A percentile compares a stretch with the other conserved stretches of the same genome.
These are phyloP conservation scores for Trypanosoma grayi DNA, from an alignment of 208 protist species.

Conservation along the genomic window DNA sequence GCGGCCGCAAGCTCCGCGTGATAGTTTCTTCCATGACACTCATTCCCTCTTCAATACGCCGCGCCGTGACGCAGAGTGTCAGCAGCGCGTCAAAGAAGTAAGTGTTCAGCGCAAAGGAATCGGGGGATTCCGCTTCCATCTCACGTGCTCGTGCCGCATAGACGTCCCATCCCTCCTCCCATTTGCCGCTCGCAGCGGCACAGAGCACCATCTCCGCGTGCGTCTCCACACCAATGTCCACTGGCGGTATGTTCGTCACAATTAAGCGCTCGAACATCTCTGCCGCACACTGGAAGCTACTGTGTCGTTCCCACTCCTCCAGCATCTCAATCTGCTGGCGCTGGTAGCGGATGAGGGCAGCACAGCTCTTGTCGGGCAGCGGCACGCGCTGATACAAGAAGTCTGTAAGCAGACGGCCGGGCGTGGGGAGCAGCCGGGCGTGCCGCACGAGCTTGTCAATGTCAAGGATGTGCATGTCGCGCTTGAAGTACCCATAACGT, in stretches of 20 bases:
- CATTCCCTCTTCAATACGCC: slow-evolving; percentile 54
- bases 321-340: slow-evolving; percentile 73
- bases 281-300: slow-evolving; percentile 56
- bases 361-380: slow-evolving; percentile 76
- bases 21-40: slow-evolving; percentile 72
- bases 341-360: slow-evolving; percentile 82
- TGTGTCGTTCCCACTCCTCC: slow-evolving; percentile 50
- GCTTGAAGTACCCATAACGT: slow-evolving; percentile 90
- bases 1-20: slow-evolving; percentile 57
- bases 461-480: slow-evolving; percentile 89
- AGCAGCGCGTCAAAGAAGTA: slow-evolving; percentile 83
- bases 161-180: slow-evolving; percentile 79
- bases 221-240: slow-evolving; percentile 79
- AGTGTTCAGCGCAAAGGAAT: slow-evolving; percentile 62
- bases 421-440: slow-evolving; percentile 84
- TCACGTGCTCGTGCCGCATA: slow-evolving; percentile 75
- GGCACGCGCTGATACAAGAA: slow-evolving; percentile 90
- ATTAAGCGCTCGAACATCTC: slow-evolving; percentile 90
- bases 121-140: slow-evolving; percentile 42
- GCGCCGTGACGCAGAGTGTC: slow-evolving; percentile 67
- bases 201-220: slow-evolving; percentile 92
- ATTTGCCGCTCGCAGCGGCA: slow-evolving; percentile 72
- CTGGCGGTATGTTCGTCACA: slow-evolving; percentile 87
- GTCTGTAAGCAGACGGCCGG: slow-evolving; percentile 80
- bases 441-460: slow-evolving; percentile 90